Base-by-base conservation (phyloP, 352 stramenopile species). In the Globisporangium nagaii region DNA sequence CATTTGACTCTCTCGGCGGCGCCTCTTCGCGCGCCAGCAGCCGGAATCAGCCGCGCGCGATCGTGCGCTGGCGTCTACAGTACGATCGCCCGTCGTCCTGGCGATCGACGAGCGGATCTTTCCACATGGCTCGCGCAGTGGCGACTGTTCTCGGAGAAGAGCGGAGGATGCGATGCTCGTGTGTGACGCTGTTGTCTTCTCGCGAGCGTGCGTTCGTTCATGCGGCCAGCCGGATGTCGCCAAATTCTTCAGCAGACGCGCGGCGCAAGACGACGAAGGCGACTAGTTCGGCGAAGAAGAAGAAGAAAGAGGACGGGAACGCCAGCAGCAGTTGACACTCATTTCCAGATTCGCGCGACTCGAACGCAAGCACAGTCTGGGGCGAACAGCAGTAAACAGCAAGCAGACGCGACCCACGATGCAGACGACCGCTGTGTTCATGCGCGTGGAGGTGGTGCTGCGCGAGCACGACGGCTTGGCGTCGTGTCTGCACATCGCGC, bases 391-490 rank as follows among this genome's bases (percentile, higher is more conserved):
- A 45, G 27, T n/a, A 50, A 32, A 31, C 52, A 44, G 5, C 13
- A 25, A 32, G 24, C 17, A 47, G 27, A 10, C 12, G 9, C 15
- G 11, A 32, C 20, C 19, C 15, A 39, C 34, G 28, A 58, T 56
- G 50, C 19, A 32, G 25, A 42, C 13, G 27, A 49, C 34, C 4
- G 28, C n/a, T 12, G 22, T 45, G n/a, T 22, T 85, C 31, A 73
- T 58, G 46, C 50, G 65, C 22, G 71, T 82, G 12, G 58, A 68
- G 28, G 60, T 83, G 11, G 63, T 88, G 12, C 35, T 76, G 28
- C 70, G 71, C 27, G 52, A 67, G 19, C 66, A 74, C 30, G 75
- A 90, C 27, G 60, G 57, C 24, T 56, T 90, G 42, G 71, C 69
- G 34, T 67, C 75, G 28, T 78, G 63, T 30, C 53, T 66, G 6